Conservation (phyloP, 306 rosid genomes). For the Datisca glomerata region DNA sequence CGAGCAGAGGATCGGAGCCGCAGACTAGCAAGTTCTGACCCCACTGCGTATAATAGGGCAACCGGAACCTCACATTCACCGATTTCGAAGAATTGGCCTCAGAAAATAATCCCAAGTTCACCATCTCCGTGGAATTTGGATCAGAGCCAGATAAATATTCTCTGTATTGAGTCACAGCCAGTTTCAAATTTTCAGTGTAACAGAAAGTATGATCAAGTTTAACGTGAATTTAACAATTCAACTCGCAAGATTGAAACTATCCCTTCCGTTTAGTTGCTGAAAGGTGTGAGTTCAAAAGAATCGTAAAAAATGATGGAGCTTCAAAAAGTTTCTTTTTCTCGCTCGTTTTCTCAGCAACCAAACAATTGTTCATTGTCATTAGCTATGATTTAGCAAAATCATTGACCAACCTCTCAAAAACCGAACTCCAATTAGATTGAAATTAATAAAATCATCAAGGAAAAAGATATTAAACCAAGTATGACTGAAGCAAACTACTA, state of each 20-base stretch:
- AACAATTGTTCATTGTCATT: neutral
- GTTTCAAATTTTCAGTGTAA: neutral
- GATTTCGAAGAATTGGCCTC: constrained; percentile 40
- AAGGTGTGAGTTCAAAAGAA: neutral
- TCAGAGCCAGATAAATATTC: constrained; percentile 12
- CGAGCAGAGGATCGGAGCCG: constrained; percentile 75
- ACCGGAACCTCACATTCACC: constrained; percentile 56
- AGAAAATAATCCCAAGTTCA: constrained; percentile 41
- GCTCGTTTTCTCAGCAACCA: neutral
- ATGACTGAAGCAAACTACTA: too few species aligned
- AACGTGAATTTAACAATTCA: too few species aligned
- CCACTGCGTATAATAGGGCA: constrained; percentile 83
- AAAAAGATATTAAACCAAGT: too few species aligned
- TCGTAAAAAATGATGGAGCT: neutral
- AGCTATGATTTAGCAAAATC: too few species aligned
- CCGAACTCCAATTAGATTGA: too few species aligned
- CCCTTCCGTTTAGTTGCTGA: neutral
- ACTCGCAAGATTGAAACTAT: too few species aligned
- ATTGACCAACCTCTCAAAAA: too few species aligned
- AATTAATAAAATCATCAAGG: too few species aligned
- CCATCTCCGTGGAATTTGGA: constrained; percentile 40
- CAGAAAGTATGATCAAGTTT: too few species aligned
- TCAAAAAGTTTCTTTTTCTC: neutral
- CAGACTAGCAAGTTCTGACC: constrained; percentile 78
- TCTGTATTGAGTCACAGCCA: too few species aligned